These are phyloP conservation scores for Musa troglodytarum DNA, from an alignment of 176 grass and related monocot genomes.

Conservation along the genomic window DNA sequence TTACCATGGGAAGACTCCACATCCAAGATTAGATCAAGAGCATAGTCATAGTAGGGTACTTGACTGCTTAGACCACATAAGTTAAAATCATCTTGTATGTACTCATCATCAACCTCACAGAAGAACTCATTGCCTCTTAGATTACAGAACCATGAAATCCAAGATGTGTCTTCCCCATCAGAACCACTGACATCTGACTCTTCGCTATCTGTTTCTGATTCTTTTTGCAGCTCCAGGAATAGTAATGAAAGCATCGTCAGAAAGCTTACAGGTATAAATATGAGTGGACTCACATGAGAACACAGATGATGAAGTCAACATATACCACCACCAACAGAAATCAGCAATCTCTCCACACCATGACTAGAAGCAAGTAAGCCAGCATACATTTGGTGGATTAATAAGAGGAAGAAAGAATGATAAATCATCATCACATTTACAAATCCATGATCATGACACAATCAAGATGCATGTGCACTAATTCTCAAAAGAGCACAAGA, in stretches of 20 bases:
- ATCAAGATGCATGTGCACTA: no score
- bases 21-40: constrained; percentile 15
- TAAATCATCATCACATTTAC: no score
- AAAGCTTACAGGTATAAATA: neutral
- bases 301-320: neutral
- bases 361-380: no score
- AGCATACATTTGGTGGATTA: no score
- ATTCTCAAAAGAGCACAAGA: no score
- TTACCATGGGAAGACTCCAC: constrained; percentile 10
- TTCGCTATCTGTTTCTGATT: constrained; percentile 13
- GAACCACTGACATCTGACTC: constrained; percentile 12
- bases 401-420: neutral
- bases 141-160: constrained; percentile 17
- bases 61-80: constrained; percentile 7
- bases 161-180: constrained; percentile 4
- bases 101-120: constrained; percentile 13
- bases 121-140: constrained; percentile 15
- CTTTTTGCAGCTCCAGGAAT: neutral
- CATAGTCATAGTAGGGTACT: constrained; percentile 12
- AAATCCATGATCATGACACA: no score
- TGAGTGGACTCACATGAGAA: neutral
- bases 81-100: constrained; percentile 8
- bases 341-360: neutral
- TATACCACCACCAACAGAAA: neutral
- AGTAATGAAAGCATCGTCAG: neutral